phyloP scores from a whole-genome alignment of 495 filamentous ascomycete species.

The Letharia columbiana region DNA sequence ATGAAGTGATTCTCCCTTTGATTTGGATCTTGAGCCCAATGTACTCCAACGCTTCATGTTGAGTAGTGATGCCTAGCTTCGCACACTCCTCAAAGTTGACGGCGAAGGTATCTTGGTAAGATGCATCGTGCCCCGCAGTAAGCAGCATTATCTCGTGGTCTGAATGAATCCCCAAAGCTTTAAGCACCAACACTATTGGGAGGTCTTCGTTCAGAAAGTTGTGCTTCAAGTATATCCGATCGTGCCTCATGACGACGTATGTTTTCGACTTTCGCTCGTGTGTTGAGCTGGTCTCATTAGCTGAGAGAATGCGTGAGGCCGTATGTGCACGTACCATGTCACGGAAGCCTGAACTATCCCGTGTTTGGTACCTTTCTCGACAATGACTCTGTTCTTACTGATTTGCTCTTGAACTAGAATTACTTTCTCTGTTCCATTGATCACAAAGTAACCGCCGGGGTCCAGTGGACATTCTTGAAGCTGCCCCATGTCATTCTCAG shows the following conservation, averaged over 20 bases:
- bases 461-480: conserved; percentile 93
- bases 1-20: conserved; percentile 49
- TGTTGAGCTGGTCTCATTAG: conserved; percentile 59
- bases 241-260: conserved; percentile 88
- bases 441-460: conserved; percentile 94
- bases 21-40: conserved; percentile 79
- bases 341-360: conserved; percentile 91
- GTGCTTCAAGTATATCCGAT: conserved; percentile 78
- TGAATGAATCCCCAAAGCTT: conserved; percentile 86
- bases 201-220: conserved; percentile 89
- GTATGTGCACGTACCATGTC: conserved; percentile 46
- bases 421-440: conserved; percentile 96
- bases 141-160: conserved; percentile 90
- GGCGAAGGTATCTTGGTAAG: conserved; percentile 86
- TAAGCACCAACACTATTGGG: conserved; percentile 83
- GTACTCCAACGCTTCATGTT: conserved; percentile 90
- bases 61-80: conserved; percentile 73
- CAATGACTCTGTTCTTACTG: conserved; percentile 97
- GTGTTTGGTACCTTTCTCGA: conserved; percentile 84
- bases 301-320: neutral
- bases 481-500: conserved; percentile 71
- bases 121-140: conserved; percentile 70
- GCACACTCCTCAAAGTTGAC: conserved; percentile 90
- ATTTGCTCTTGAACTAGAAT: conserved; percentile 97
- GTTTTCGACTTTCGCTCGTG: conserved; percentile 96